Evolutionary conservation across 768 basidiomycete genomes (phyloP).

Genomic region (Pilatotrama ljubarskyi): DNA sequence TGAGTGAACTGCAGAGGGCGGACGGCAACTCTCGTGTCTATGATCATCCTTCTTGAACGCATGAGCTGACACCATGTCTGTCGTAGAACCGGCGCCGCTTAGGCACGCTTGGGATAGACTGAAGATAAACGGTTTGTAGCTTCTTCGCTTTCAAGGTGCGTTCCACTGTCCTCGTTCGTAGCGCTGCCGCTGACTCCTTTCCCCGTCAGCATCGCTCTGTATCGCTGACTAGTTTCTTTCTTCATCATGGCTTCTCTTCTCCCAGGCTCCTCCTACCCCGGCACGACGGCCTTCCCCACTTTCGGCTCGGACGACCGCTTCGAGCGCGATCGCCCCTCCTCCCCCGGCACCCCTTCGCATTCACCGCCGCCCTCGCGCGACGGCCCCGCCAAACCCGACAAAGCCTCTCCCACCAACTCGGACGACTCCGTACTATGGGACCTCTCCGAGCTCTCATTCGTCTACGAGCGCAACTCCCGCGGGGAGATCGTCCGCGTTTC

Average conservation of each 20-base stretch:
- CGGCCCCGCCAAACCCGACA: slow-evolving; percentile 4
- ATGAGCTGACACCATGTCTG: neutral
- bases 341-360: slow-evolving; percentile 18
- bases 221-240: slow-evolving; percentile 4
- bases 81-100: neutral
- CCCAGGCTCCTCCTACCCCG: neutral
- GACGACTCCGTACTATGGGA: slow-evolving; percentile 50
- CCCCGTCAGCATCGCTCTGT: neutral
- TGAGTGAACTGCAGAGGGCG: no score
- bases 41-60: neutral
- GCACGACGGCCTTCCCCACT: slow-evolving; percentile 8
- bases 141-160: slow-evolving; percentile 1
- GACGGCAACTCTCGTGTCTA: neutral
- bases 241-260: neutral
- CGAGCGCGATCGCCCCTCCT: slow-evolving; percentile 7
- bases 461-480: slow-evolving; percentile 56
- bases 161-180: neutral
- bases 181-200: neutral
- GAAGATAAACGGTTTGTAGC: slow-evolving; percentile 8
- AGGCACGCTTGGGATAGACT: neutral
- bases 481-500: slow-evolving; percentile 59
- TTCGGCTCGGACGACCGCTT: slow-evolving; percentile 6
- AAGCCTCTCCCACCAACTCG: slow-evolving; percentile 37
- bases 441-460: slow-evolving; percentile 66
- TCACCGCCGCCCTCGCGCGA: slow-evolving; percentile 16